Conservation (phyloP, 2,329 filamentous ascomycete species). For the Fusarium napiforme region DNA sequence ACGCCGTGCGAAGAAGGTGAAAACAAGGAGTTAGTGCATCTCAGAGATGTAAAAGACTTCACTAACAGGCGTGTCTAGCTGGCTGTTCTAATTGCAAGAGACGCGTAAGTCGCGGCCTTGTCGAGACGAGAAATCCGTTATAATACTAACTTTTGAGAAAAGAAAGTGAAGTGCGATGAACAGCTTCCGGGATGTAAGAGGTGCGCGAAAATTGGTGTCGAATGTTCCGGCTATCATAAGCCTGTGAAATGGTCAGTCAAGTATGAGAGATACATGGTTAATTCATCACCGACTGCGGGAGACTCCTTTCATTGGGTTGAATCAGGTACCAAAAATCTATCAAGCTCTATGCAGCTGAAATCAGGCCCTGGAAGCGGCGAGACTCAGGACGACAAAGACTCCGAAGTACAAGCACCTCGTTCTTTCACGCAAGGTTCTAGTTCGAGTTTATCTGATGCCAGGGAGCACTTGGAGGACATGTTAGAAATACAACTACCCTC, state of each 20-base stretch:
- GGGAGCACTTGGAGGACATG: accelerated
- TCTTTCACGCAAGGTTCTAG: not conserved
- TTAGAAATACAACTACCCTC: not conserved
- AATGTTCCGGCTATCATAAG: slow-evolving; percentile 28
- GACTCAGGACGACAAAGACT: not conserved
- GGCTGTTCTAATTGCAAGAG: slow-evolving; percentile 26
- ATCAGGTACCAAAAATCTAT: not conserved
- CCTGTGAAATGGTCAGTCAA: slow-evolving; percentile 31
- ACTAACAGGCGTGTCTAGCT: not conserved
- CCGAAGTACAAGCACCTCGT: not conserved
- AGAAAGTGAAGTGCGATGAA: slow-evolving; percentile 37
- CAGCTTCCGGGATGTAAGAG: slow-evolving; percentile 14
- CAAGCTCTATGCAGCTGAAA: not conserved
- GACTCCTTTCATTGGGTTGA: not conserved
- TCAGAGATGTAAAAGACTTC: no score
- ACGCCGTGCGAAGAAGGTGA: not conserved
- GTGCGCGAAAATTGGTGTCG: slow-evolving; percentile 15
- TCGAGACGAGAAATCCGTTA: not conserved
- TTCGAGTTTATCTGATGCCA: no score
- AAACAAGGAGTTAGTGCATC: slow-evolving; percentile 7
- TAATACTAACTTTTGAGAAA: not conserved
- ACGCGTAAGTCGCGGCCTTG: not conserved
- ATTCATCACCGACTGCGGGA: accelerated
- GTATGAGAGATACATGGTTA: slow-evolving; percentile 2
- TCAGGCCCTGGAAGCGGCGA: not conserved